Conservation (phyloP, 805 yeast species). For the Ogataea philodendri region DNA sequence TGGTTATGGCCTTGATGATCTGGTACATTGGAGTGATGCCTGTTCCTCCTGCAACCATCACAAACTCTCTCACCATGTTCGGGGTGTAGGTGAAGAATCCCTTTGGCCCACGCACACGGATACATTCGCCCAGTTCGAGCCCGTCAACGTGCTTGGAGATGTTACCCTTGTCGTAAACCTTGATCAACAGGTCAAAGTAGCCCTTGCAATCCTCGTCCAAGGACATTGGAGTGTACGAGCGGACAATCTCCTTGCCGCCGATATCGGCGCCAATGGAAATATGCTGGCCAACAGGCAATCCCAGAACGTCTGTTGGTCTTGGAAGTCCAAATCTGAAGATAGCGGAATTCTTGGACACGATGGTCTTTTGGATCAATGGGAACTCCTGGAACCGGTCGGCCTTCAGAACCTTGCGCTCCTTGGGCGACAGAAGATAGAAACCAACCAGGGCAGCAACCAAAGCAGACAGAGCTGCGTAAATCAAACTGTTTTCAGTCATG, state of each 20-base stretch:
- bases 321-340: conserved; percentile 84
- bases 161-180: conserved; percentile 82
- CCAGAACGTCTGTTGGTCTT: conserved; percentile 66
- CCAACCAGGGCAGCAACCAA: conserved; percentile 23
- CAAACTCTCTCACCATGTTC: conserved; percentile 68
- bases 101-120: conserved; percentile 85
- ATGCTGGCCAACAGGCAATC: conserved; percentile 94
- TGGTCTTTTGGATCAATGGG: conserved; percentile 74
- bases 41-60: conserved; percentile 96
- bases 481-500: conserved; percentile 15
- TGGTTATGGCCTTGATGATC: conserved; percentile 76
- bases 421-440: conserved; percentile 17
- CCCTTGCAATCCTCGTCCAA: conserved; percentile 72
- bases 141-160: conserved; percentile 72
- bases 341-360: conserved; percentile 77
- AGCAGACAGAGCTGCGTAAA: conserved; percentile 24
- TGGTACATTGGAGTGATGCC: conserved; percentile 97
- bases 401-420: conserved; percentile 51
- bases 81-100: conserved; percentile 83
- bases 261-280: conserved; percentile 74
- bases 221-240: conserved; percentile 90
- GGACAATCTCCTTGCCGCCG: conserved; percentile 73
- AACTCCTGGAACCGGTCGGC: conserved; percentile 71
- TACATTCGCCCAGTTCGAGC: conserved; percentile 73
- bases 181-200: conserved; percentile 79